Conservation (phyloP, 2,329 filamentous ascomycete genomes). For the Xylaria polymorpha region DNA sequence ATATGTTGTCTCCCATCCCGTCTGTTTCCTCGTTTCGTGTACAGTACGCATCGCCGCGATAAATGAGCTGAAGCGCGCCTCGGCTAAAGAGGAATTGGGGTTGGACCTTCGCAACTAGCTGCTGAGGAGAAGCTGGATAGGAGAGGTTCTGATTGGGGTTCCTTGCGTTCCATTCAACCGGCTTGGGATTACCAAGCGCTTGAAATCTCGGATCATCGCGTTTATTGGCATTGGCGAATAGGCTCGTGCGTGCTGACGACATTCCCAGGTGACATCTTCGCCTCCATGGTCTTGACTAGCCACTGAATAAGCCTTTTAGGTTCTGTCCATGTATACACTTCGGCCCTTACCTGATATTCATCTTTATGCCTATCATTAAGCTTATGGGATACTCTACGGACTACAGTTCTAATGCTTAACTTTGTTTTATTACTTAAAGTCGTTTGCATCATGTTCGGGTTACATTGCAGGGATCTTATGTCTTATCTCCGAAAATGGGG, state of each 20-base stretch:
- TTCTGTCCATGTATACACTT: not conserved
- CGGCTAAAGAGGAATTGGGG: conserved; percentile 30
- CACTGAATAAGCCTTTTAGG: not conserved
- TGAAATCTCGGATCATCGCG: not conserved
- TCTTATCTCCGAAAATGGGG: too few species aligned
- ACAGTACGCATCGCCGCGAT: not conserved
- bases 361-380: not conserved
- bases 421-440: not conserved
- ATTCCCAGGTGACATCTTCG: not conserved
- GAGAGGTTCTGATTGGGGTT: conserved; percentile 1
- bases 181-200: not conserved
- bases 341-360: not conserved
- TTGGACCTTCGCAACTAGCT: not conserved
- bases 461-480: not conserved
- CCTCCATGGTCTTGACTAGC: not conserved
- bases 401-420: not conserved
- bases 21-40: not conserved
- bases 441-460: not conserved
- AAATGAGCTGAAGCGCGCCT: conserved; percentile 19
- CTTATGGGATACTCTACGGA: too few species aligned
- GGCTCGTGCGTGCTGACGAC: not conserved
- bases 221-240: not conserved
- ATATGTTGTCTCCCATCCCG: not conserved
- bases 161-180: conserved; percentile 25
- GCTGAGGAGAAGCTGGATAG: conserved; percentile 12